Base-by-base conservation (phyloP, 805 yeast species). In the Candida methanosorbosa region DNA sequence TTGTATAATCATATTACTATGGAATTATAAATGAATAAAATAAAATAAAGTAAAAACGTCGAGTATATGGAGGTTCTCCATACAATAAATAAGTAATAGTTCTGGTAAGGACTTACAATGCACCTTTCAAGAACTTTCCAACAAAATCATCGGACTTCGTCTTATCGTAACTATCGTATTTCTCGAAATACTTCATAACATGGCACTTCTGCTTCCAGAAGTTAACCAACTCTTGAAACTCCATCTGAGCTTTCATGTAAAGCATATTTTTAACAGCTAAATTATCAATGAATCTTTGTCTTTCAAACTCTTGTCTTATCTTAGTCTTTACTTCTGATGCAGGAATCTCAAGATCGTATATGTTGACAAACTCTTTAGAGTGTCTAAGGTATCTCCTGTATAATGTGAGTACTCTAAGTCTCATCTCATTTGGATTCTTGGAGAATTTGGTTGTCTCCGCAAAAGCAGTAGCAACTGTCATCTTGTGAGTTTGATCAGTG, bases 121-220 rank as follows among this genome's bases (percentile, higher is more conserved):
- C 67, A 32, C 84, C 84, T 54, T 76, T 78, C 49, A 80, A 66
- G 68, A 84, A 84, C 57, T 78, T 79, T 60, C 75, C 75, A 34
- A 83, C 74, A 52, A 84, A 84, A 48, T 66, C 68, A 52, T 77
- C 71, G 50, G 72, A 69, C 46, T 66, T 69, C 41, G 74, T 71
- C 29, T 65, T 66, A 43, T 67, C 68, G 44, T 81, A 72, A 23
- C 64, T 65, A 29, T 70, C 70, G 55, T 72, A 79, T 47, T 77
- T 78, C 45, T 78, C 83, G 48, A 84, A 84, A 65, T 79, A 84
- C 61, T 80, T 75, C 77, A 81, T 67, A 30, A 84, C 85, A 58
- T 84, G 94, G 43, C 88, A 74, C 54, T 75, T 77, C 66, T 85
- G 94, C 58, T 84, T 85, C 94, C 95, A 84, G 66, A 84, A 84